Conservation (phyloP, 225 moss, liverwort and hornwort species). For the Pseudoscleropodium purum region DNA sequence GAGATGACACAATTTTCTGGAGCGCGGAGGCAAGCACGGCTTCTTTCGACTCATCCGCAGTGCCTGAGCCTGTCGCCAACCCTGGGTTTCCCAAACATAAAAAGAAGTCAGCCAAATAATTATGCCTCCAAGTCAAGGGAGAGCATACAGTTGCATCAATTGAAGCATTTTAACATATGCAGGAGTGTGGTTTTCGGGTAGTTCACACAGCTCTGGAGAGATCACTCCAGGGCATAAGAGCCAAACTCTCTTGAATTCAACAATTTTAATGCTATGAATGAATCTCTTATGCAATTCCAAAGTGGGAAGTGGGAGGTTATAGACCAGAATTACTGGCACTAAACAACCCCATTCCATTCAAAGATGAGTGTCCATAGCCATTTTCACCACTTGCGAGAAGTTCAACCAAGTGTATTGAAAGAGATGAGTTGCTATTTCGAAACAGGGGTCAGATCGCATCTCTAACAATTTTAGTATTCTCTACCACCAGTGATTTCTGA, state of each 20-base stretch:
- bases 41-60: slow-evolving; percentile 52
- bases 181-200: background rate
- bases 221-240: background rate
- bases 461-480: background rate
- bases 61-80: slow-evolving; percentile 37
- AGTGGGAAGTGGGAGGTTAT: background rate
- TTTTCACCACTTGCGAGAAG: background rate
- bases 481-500: background rate
- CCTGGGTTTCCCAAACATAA: background rate
- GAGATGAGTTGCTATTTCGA: background rate
- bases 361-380: background rate
- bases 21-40: slow-evolving; percentile 41
- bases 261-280: too few species aligned
- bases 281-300: background rate
- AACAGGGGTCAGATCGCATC: background rate
- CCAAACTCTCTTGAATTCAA: background rate
- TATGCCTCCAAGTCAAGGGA: background rate
- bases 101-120: background rate
- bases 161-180: background rate
- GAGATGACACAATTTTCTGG: slow-evolving; percentile 42
- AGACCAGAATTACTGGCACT: background rate
- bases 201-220: background rate
- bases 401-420: background rate
- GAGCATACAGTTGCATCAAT: background rate
- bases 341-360: background rate